Evolutionary conservation across 805 yeast species (phyloP).

Genomic region (Myxozyma mucilagina): DNA sequence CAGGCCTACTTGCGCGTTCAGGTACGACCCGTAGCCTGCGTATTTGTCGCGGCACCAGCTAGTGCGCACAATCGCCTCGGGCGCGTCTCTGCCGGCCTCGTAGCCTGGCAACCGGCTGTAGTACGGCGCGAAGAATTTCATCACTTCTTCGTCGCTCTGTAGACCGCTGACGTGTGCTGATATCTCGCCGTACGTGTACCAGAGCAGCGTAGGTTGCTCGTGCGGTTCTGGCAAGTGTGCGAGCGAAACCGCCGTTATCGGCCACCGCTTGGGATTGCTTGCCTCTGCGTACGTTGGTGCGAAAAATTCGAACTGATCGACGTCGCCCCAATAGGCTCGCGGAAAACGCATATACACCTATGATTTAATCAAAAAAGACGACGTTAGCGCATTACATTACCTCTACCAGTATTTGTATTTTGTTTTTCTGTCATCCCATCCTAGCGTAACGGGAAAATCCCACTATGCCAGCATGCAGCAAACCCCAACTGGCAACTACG

Average conservation of each 20-base stretch:
- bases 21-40: slow-evolving; percentile 41
- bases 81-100: slow-evolving; percentile 8
- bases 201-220: slow-evolving; percentile 33
- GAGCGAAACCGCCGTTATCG: slow-evolving; percentile 24
- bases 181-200: slow-evolving; percentile 34
- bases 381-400: not conserved
- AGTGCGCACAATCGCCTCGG: slow-evolving; percentile 1
- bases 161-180: slow-evolving; percentile 21
- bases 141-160: slow-evolving; percentile 29
- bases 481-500: too few relatives aligned
- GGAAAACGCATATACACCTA: slow-evolving; percentile 37
- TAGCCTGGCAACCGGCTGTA: slow-evolving; percentile 26
- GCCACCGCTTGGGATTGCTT: slow-evolving; percentile 9
- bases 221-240: slow-evolving; percentile 23
- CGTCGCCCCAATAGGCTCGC: slow-evolving; percentile 37
- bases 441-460: too few relatives aligned
- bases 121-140: slow-evolving; percentile 33
- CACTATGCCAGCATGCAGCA: too few relatives aligned
- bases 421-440: too few relatives aligned
- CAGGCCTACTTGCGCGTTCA: slow-evolving; percentile 26
- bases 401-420: not conserved
- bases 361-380: not conserved
- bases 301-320: slow-evolving; percentile 35
- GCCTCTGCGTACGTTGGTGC: slow-evolving; percentile 18
- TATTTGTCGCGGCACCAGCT: slow-evolving; percentile 36